Conservation (phyloP, 176 grass and related monocot species). For the Triticum aestivum region DNA sequence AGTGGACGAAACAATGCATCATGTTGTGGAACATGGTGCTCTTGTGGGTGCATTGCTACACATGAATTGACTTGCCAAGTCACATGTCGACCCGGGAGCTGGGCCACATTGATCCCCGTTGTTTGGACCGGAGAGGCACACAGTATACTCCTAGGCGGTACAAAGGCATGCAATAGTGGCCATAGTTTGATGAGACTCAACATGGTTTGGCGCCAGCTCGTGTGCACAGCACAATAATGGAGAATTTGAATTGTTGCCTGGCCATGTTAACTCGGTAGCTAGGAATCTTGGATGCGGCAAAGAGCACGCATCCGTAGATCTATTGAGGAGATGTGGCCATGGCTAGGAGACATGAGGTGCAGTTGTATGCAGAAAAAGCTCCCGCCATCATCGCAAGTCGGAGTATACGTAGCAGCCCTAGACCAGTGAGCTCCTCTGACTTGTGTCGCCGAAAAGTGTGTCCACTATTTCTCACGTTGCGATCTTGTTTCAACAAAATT, state of each 20-base stretch:
- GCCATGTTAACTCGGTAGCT: neutral
- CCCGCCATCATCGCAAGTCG: neutral
- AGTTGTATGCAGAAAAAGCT: slow-evolving; percentile 1
- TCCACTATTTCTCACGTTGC: neutral
- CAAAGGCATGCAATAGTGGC: slow-evolving; percentile 5
- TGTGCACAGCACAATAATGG: neutral
- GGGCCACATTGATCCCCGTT: slow-evolving; percentile 29
- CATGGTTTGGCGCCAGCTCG: neutral
- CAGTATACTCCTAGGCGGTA: neutral
- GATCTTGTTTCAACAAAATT: neutral
- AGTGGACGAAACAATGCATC: neutral
- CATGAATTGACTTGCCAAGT: slow-evolving; percentile 5
- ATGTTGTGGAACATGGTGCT: slow-evolving; percentile 24
- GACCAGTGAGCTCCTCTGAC: neutral
- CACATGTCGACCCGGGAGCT: neutral
- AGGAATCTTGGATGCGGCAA: neutral
- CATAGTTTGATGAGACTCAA: slow-evolving; percentile 2
- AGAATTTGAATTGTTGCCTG: slow-evolving; percentile 1
- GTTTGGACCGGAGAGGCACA: neutral
- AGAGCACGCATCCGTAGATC: neutral
- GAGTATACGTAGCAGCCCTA: neutral
- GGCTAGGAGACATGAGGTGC: neutral
- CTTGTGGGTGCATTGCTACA: slow-evolving; percentile 21
- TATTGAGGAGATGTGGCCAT: neutral
- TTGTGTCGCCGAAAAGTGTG: neutral